Evolutionary conservation across 208 protist species (phyloP), one percentile per base, ranked within the genome.

Genomic region (Blechomonas ayalai): DNA sequence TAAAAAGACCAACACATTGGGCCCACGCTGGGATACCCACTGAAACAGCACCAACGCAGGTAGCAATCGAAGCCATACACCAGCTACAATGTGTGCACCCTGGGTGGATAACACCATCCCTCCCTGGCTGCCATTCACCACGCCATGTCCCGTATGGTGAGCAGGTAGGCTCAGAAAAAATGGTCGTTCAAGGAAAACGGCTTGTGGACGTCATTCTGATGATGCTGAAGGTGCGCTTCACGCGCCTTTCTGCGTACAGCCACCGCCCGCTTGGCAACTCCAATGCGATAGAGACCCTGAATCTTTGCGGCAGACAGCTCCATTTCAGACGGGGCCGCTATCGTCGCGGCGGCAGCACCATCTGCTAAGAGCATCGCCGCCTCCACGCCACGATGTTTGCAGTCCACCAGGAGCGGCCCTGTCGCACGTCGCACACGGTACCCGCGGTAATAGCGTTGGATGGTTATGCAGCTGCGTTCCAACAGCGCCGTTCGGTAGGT

Each of bases 371-470:
- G 12, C 4, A 5, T 10, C n/a, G 18, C 46, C 20, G 6, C 46
- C 29, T 38, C 28, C 6, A 29, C 44, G 9, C 5, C 4, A 44
- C 23, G n/a, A n/a, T n/a, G n/a, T n/a, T 34, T 34, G 31, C 10
- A 31, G 19, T 26, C 13, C 7, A 33, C 24, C 32, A 42, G n/a
- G 3, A 22, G 16, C 35, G 12, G 25, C 34, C 31, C 4, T 12
- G 2, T 2, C 26, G 4, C 37, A 16, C 34, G 53, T 23, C 45
- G 59, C 15, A 27, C 44, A 12, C 53, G 48, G 39, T 78, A 65
- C 10, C 64, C 59, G 12, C 82, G 67, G 43, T 72, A 90, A 22
- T 40, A 59, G 16, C 67, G 55, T 56, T 90, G 82, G 43, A 90
- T 86, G 25, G 39, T 36, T 32, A 72, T 58, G 36, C 71, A 72